phyloP scores from a whole-genome alignment of 768 basidiomycete species.

The Leccinellum rugosiceps region DNA sequence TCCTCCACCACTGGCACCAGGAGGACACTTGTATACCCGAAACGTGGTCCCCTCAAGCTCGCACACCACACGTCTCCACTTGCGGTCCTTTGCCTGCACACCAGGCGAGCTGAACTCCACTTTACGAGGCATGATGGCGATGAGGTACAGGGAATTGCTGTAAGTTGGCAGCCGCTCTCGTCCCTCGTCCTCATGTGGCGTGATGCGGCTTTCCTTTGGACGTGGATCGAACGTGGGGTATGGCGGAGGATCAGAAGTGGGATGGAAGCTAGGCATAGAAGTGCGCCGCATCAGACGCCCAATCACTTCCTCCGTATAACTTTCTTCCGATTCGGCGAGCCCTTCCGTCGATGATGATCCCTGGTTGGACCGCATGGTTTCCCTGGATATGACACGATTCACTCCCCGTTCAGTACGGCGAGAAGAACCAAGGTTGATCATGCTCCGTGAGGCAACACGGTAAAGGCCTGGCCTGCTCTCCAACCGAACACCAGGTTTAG shows the following conservation, averaged over 20 bases:
- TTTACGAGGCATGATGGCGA: slow-evolving; percentile 82
- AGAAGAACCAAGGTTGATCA: slow-evolving; percentile 50
- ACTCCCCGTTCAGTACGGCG: slow-evolving; percentile 27
- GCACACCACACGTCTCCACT: slow-evolving; percentile 87
- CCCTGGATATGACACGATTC: slow-evolving; percentile 17
- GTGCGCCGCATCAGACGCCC: slow-evolving; percentile 52
- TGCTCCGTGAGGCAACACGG: slow-evolving; percentile 59
- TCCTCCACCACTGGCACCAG: slow-evolving; percentile 43
- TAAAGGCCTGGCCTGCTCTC: slow-evolving; percentile 45
- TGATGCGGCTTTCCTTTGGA: slow-evolving; percentile 19
- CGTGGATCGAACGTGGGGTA: slow-evolving; percentile 50
- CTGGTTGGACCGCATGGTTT: slow-evolving; percentile 8
- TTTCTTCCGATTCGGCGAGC: slow-evolving; percentile 18
- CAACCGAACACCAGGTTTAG: slow-evolving; percentile 5
- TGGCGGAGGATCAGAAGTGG: slow-evolving; percentile 60
- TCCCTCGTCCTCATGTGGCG: slow-evolving; percentile 78
- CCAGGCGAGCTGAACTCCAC: slow-evolving; percentile 89
- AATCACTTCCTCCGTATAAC: slow-evolving; percentile 28
- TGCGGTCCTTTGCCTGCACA: slow-evolving; percentile 82
- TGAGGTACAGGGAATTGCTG: slow-evolving; percentile 76
- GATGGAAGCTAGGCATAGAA: slow-evolving; percentile 69
- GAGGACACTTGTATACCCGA: slow-evolving; percentile 62
- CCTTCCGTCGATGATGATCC: slow-evolving; percentile 10
- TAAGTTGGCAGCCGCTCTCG: slow-evolving; percentile 77
- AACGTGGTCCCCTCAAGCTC: slow-evolving; percentile 92